Evolutionary conservation across 495 filamentous ascomycete species (phyloP), one percentile per base, ranked within the genome.

Genomic region (Xylaria scruposa): DNA sequence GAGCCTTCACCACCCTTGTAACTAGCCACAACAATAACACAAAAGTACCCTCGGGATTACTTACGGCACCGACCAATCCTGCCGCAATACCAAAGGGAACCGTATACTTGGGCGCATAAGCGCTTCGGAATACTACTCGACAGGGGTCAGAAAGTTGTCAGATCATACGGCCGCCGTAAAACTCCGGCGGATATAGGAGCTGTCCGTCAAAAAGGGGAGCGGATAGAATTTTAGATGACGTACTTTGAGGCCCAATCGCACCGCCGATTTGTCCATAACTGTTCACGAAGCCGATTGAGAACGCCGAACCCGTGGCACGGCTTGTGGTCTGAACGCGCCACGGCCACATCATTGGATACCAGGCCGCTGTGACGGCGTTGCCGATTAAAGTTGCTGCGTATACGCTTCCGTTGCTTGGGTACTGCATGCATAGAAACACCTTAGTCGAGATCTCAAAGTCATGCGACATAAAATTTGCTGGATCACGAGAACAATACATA

Each of bases 341-440:
- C 26, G 82, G 82, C 83, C 82, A 84, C 82, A 84, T 84, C 70
- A 83, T 79, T 0, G 82, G 81, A 36, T 75, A 83, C 82, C 82
- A 83, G 15, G 78, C 79, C 21, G 78, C 78, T 9, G 78, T 76
- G 21, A 83, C 77, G 3, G 76, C 78, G 44, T 79, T 78, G 9
- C 78, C 79, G 59, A 85, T 82, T 46, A 85, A 56, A 1, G 82
- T 85, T 4, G 80, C 83, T 0, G 83, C 80, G 56, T 83, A 85
- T 24, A 85, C 75, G 3, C 73, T 79, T 15, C 79, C 82, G 24
- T 69, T 80, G 66, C 68, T 80, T n/a, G 83, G 81, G 70, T 82
- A 85, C 3, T 47, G 44, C 44, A 15, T 7, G 17, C 44, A 47
- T 47, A 19, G 44, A 47, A 19, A 7, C 44, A 47, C 44, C 3